Evolutionary conservation across 2,329 filamentous ascomycete genomes (phyloP), one percentile per base, ranked within the genome.

Genomic region (Botrytis aclada): DNA sequence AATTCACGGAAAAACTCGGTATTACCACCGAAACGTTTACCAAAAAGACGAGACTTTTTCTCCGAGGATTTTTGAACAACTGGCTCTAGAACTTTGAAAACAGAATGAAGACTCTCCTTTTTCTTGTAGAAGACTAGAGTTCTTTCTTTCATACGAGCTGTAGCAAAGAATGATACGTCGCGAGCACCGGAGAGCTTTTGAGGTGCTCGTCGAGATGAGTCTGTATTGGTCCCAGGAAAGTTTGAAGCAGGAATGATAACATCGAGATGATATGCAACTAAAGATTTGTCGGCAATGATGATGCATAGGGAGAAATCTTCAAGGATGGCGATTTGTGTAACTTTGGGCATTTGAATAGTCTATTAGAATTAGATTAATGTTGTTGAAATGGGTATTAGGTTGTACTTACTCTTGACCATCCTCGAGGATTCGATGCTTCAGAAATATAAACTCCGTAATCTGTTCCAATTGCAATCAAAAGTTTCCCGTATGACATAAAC

Each of bases 1-100:
- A 95, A 99, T 80, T 99, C 96, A 75, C 96, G 92, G 89, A 98
- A 99, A 78, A 95, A 95, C 78, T 99, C 96, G 0, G 95, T 98
- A 74, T 88, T 90, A 32, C 94, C 94, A 43, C 87, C 86, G 76
- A 90, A 89, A 51, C 78, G 79, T 74, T 77, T 79, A 56, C 88
- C 86, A 75, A 91, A 90, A 22, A 91, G 81, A 14, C 93, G 90
- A 7, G 90, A 88, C 78, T 91, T 93, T 84, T 93, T 95, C 80
- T 97, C 93, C 0, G 93, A 91, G 0, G 94, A 92, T 81, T 97
- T 98, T 77, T 98, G 95, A 80, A 96, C 93, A 39, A 99, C 94
- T 0, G 96, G 96, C 81, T 99, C 96, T 14, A 99, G 89, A 20
- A 99, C 94, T 84, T 95, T 98, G 87, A 99, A 98, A 0, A 93